Percentiles rank a stretch among this genome's conserved stretches.
Evolutionary conservation across 805 yeast species (phyloP).

Genomic region (Hanseniaspora lachancei): DNA sequence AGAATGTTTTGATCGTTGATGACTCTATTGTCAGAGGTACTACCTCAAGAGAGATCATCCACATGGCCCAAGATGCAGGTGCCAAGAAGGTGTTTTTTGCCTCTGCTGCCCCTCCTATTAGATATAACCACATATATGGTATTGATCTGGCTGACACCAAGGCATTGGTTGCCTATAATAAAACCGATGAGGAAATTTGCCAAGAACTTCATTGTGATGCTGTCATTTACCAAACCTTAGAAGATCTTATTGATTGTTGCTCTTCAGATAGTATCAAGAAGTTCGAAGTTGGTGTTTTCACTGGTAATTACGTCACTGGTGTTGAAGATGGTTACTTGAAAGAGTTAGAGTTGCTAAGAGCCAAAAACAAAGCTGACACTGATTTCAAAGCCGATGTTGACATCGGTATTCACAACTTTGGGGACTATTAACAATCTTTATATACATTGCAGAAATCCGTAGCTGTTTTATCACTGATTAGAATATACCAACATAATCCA

Average conservation of each 20-base stretch:
- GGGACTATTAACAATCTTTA: constrained; percentile 30
- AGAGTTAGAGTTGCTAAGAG: constrained; percentile 73
- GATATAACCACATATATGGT: constrained; percentile 92
- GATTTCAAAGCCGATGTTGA: constrained; percentile 73
- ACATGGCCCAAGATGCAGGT: constrained; percentile 98
- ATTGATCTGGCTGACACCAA: constrained; percentile 92
- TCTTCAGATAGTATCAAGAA: constrained; percentile 33
- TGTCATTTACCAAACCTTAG: constrained; percentile 75
- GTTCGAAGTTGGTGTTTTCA: constrained; percentile 94
- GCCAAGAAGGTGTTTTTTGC: constrained; percentile 92
- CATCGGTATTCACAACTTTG: constrained; percentile 47
- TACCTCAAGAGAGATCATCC: constrained; percentile 88
- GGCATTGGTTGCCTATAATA: constrained; percentile 79
- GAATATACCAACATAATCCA: too few species aligned
- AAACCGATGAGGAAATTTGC: constrained; percentile 63
- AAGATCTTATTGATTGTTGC: constrained; percentile 76
- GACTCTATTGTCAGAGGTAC: constrained; percentile 98
- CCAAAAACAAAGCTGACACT: constrained; percentile 48
- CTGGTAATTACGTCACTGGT: constrained; percentile 91
- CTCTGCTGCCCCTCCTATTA: constrained; percentile 95
- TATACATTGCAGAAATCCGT: not conserved
- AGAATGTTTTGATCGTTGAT: constrained; percentile 80
- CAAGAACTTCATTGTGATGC: constrained; percentile 74
- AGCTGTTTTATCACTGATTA: not conserved
- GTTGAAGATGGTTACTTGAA: constrained; percentile 68